Base-by-base conservation (phyloP, 768 basidiomycete species). In the Leccinum sublutescens region DNA sequence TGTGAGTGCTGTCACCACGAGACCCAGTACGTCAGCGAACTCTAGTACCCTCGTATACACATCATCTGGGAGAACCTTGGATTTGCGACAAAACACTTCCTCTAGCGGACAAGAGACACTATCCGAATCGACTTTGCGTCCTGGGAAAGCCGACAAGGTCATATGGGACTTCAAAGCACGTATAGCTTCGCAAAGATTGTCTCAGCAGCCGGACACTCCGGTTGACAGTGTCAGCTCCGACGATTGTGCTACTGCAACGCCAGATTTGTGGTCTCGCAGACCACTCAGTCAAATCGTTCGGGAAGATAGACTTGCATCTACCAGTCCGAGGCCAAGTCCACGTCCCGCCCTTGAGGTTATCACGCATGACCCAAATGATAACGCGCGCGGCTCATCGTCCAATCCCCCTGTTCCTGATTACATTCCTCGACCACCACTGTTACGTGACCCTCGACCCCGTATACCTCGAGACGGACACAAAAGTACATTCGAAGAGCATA, bases 401-500 rank as follows among this genome's bases (percentile, higher is more conserved):
- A 70, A 61, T 51, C 65, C 62, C 50, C 50, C 72, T 11, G 66
- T 66, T 23, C 55, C 64, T 47, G 60, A 59, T 56, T 60, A 59
- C 58, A 55, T 59, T 27, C 27, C 63, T 21, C 64, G 64, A 48
- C 27, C 54, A 1, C 70, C 57, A 31, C 49, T 63, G 10, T 64
- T 57, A 23, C 34, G 62, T 25, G 63, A 63, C 40, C 58, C 54
- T 31, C 62, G 57, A n/a, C 50, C 67, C n/a, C 71, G 73, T 19
- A 57, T 66, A 17, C 66, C 71, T 58, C 57, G 71, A 63, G 59
- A 73, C 58, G 54, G 70, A 66, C 65, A 62, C 64, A 64, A 66
- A 62, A 64, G 77, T 50, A 88, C 85, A 4, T 89, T 92, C 63
- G 84, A 81, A 14, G 87, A 85, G 64, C 80, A 82, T 57, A 88